phyloP scores from a whole-genome alignment of 2,329 filamentous ascomycete species.

The Incumbomyces delicatus region DNA sequence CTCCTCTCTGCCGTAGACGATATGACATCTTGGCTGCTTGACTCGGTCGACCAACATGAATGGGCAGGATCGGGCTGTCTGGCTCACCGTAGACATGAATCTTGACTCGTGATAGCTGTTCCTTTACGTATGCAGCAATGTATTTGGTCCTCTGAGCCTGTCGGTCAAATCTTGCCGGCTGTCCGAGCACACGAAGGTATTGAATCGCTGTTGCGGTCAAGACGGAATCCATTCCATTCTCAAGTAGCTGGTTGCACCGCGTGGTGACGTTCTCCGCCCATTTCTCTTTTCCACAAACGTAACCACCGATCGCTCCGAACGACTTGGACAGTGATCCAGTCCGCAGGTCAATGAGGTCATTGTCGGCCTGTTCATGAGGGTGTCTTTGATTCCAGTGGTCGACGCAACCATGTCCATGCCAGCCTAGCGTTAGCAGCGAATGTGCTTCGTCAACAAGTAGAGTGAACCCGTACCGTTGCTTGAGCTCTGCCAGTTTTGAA shows the following conservation, averaged over 20 bases:
- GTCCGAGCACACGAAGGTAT: slow-evolving; percentile 7
- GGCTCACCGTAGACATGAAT: slow-evolving; percentile 8
- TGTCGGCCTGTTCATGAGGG: not conserved
- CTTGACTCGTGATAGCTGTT: slow-evolving; percentile 1
- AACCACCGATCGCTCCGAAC: slow-evolving; percentile 6
- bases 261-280: not conserved
- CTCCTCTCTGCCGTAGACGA: slow-evolving; percentile 3
- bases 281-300: slow-evolving; percentile 6
- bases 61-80: slow-evolving; percentile 6
- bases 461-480: slow-evolving; percentile 7
- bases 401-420: slow-evolving; percentile 5
- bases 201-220: slow-evolving; percentile 6
- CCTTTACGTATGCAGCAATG: slow-evolving; percentile 1
- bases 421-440: slow-evolving; percentile 6
- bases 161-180: slow-evolving; percentile 3
- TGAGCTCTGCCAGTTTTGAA: not conserved
- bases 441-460: slow-evolving; percentile 10
- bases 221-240: slow-evolving; percentile 1
- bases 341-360: slow-evolving; percentile 2
- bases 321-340: slow-evolving; percentile 6
- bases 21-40: slow-evolving; percentile 10
- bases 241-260: slow-evolving; percentile 6
- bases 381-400: slow-evolving; percentile 9
- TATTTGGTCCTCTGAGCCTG: not conserved
- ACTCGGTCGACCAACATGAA: slow-evolving; percentile 8